These are phyloP conservation scores for Fusarium sp. DNA, from an alignment of 2,329 filamentous ascomycete species.

Conservation along the genomic window DNA sequence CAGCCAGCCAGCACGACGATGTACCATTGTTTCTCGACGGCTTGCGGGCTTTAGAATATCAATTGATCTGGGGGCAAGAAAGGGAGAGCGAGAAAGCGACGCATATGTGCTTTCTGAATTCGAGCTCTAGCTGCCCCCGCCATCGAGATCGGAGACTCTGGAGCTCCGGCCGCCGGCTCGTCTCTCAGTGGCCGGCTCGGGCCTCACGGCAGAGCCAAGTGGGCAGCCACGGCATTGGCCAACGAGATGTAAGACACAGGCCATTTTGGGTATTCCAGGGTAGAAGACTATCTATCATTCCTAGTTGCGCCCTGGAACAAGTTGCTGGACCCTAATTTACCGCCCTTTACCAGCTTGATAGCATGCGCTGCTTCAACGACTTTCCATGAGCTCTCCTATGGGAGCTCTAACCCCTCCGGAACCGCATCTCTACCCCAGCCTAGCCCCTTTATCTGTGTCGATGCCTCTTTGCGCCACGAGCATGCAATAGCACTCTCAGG, in stretches of 20 bases:
- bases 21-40: conserved; percentile 70
- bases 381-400: no score
- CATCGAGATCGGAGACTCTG: conserved; percentile 54
- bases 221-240: conserved; percentile 33
- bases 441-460: background rate
- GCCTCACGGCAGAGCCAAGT: conserved; percentile 35
- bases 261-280: conserved; percentile 39
- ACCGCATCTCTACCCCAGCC: background rate
- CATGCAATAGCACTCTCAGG: no score
- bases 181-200: conserved; percentile 41
- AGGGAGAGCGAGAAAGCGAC: conserved; percentile 18
- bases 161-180: conserved; percentile 36
- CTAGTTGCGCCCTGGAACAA: background rate
- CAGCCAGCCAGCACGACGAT: conserved; percentile 86
- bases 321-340: background rate
- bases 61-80: background rate
- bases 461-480: background rate
- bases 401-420: background rate
- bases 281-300: conserved; percentile 12
- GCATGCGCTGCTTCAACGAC: background rate
- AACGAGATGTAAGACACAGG: conserved; percentile 36
- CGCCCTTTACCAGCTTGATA: background rate
- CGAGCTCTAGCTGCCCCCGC: conserved; percentile 44
- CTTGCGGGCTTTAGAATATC: background rate
- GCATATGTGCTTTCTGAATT: conserved; percentile 30